A percentile compares a stretch with the other conserved stretches of the same genome.
phyloP scores from a whole-genome alignment of 768 basidiomycete species.

The Amanita thiersii region DNA sequence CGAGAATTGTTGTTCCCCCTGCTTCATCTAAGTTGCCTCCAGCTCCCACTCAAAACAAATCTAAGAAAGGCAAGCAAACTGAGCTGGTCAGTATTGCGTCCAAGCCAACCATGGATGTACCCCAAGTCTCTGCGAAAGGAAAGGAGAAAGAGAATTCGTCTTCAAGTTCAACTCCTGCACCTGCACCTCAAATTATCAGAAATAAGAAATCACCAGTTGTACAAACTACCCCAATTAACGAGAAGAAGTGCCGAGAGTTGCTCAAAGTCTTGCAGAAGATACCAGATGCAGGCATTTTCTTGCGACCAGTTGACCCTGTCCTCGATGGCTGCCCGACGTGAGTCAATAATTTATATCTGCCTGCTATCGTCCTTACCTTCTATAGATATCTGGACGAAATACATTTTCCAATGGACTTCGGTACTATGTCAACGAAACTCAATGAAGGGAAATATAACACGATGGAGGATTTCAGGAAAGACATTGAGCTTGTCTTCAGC shows the following conservation, averaged over 20 bases:
- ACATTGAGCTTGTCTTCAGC: constrained; percentile 73
- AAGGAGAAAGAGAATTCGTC: constrained; percentile 56
- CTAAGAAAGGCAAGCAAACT: constrained; percentile 37
- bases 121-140: constrained; percentile 50
- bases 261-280: constrained; percentile 51
- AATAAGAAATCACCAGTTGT: constrained; percentile 27
- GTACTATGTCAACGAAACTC: constrained; percentile 69
- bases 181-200: constrained; percentile 16
- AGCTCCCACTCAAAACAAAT: constrained; percentile 20
- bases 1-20: constrained; percentile 15
- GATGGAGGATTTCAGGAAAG: constrained; percentile 77
- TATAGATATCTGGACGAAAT: constrained; percentile 89
- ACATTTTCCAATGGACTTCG: constrained; percentile 87
- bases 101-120: constrained; percentile 19
- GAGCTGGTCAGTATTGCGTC: constrained; percentile 15
- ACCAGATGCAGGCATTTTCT: constrained; percentile 67
- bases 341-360: constrained; percentile 22
- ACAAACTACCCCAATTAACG: constrained; percentile 52
- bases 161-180: background rate
- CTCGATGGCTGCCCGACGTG: constrained; percentile 87
- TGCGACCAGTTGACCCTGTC: constrained; percentile 76
- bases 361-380: constrained; percentile 8
- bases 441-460: constrained; percentile 58
- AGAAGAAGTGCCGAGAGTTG: constrained; percentile 77
- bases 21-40: constrained; percentile 16